These are phyloP conservation scores for Plasmodium coatneyi DNA, from an alignment of 169 alveolate genomes.

Conservation along the genomic window DNA sequence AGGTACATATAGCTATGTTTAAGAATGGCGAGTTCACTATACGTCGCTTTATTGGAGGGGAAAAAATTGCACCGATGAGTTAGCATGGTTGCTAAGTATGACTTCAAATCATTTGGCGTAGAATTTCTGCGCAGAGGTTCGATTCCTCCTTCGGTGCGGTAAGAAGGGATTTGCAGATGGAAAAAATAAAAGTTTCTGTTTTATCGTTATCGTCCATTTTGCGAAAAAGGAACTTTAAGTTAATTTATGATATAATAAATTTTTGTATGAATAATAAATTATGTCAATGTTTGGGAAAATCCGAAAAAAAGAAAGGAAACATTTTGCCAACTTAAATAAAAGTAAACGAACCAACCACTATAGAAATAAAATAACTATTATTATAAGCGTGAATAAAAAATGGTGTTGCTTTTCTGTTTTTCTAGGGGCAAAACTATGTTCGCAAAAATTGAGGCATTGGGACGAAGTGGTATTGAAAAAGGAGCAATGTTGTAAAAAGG, in stretches of 20 bases:
- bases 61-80: constrained; percentile 64
- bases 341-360: background rate
- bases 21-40: background rate
- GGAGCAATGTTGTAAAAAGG: background rate
- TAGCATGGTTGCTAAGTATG: constrained; percentile 76
- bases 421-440: background rate
- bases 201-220: background rate
- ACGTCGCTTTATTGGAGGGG: background rate
- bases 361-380: background rate
- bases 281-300: background rate
- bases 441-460: background rate
- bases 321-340: background rate
- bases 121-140: constrained; percentile 74
- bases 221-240: background rate
- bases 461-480: background rate
- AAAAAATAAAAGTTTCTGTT: background rate
- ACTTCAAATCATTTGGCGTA: constrained; percentile 77
- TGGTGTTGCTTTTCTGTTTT: background rate
- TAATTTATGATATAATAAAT: background rate
- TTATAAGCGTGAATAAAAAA: background rate
- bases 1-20: background rate
- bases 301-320: background rate
- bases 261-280: background rate
- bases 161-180: background rate
- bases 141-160: constrained; percentile 78